Evolutionary conservation across 1,139 yeast genomes (phyloP), one percentile per base, ranked within the genome.

Genomic region (Yamadazyma kanchanaburiensis): DNA sequence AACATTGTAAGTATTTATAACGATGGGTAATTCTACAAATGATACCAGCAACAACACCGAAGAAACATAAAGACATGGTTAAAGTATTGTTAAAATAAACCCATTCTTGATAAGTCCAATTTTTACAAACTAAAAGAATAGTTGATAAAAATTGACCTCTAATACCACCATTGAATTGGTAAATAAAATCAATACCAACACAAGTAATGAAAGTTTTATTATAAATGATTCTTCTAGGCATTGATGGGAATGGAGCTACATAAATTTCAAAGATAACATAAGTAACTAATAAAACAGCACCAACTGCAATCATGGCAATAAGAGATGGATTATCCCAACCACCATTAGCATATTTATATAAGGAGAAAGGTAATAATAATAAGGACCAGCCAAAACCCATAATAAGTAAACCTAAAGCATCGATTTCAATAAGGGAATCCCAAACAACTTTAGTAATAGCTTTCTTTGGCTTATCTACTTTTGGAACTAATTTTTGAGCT

Each of bases 241-340:
- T 49, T 9, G 56, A 46, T 14, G 67, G 64, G 41, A 43, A 51
- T 18, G 58, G 57, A 14, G 62, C 55, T 24, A 41, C 39, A 30
- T 34, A 46, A 23, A 51, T 34, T 39, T 60, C 65, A 28, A 48
- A 55, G 16, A 56, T 23, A 5, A 40, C 40, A 30, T 49, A 56
- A 5, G 34, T 18, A 14, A 59, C 41, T 26, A 60, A 38, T 7
- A 60, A 33, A 3, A 58, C 30, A 23, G 55, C 60, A 29, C 66
- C 66, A 28, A 55, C 54, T 12, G 48, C 49, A 15, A 55, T 42
- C 67, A 60, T 60, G 23, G 67, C 66, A 31, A 60, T 59, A 39
- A 60, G 42, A 31, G 60, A 53, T 19, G 65, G 63, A 32, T 58
- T 60, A 12, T 33, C 41, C 60, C 61, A 60, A 8, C 51, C 55